Evolutionary conservation across 1,139 yeast species (phyloP), one percentile per base, ranked within the genome.

Genomic region (Protomyces macrosporus): DNA sequence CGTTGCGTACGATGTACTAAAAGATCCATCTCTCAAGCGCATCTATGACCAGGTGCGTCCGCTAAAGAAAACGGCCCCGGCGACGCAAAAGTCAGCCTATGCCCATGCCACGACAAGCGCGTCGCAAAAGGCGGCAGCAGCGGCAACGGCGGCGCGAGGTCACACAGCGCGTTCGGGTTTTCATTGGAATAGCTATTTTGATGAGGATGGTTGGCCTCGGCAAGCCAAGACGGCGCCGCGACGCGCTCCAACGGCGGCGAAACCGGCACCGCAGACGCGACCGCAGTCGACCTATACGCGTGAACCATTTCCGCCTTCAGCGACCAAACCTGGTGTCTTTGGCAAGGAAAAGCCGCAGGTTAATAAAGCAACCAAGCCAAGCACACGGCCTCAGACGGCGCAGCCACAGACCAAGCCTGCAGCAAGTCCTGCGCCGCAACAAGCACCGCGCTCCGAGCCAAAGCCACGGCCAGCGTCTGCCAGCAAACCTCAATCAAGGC

Each of bases 1-100:
- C 10, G 36, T 56, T 2, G 67, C 67, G 2, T 63, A 65, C 40
- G 65, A 65, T 34, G 65, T 65, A 9, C 37, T 65, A 2, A 58
- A 59, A 32, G 64, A 62, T 40, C 54, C 57, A 5, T 56, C 56
- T 7, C 30, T 39, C 10, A 63, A 63, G 54, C 53, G 55, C 14
- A 37, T 60, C 14, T 65, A 56, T 54, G 67, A 65, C 33, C 65
- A 60, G 34, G 45, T 48, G 9, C 62, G 67, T 4, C 55, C 60
- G 4, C 9, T 55, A 4, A 32, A 34, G 32, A 14, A n/a, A 2
- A 12, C 40, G n/a, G 52, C 42, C 7, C 14, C 33, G 4, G 14
- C 14, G 9, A 32, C n/a, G 5, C 52, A 30, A 5, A 23, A 23
- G 23, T 30, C 32, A 4, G 40, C 48, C 23, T 42, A 42, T 42